Evolutionary conservation across 331 rosid species (phyloP), one percentile per base, ranked within the genome.

Genomic region (Quercus phellos): DNA sequence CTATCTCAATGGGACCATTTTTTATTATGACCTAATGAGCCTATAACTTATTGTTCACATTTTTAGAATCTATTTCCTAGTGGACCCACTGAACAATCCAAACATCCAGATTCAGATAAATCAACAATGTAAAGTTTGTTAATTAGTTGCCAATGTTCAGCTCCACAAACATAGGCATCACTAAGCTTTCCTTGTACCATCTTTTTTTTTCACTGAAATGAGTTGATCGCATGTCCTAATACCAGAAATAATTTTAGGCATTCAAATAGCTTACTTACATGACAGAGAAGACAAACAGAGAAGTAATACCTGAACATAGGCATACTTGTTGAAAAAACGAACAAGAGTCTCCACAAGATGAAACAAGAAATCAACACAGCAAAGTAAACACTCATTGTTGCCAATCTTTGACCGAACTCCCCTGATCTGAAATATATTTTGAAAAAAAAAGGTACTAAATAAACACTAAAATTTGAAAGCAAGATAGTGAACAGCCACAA

Each of bases 311-410:
- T 90, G 97, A 68, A 94, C 99, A 78, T 94, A 94, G 59, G 99
- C 97, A 88, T 94, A 94, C 87, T 94, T 94, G 94, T 92, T 94
- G 84, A 94, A 94, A 83, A 92, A 94, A 43, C 97, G 92, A 71
- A 94, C 98, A 68, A 94, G 98, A 42, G 98, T 94, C 90, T 94
- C 99, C 78, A 94, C 98, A 12, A 94, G 90, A 87, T 94, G 91
- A 87, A 94, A 94, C 74, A 94, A 87, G 81, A 94, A 94, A 88
- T 94, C 99, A 77, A 94, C 97, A 77, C 95, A 94, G 85, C 98
- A 94, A 80, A 94, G 97, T 72, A 94, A 85, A 75, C 99, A 94
- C 82, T 94, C 98, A 26, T 94, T 94, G 50, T 82, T 90, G 79
- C 98, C 97, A 73, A 94, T 94, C 97, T 86, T 94, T 70, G 99